Conservation (phyloP, 148 eudicot species). For the Camellia granthamiana region DNA sequence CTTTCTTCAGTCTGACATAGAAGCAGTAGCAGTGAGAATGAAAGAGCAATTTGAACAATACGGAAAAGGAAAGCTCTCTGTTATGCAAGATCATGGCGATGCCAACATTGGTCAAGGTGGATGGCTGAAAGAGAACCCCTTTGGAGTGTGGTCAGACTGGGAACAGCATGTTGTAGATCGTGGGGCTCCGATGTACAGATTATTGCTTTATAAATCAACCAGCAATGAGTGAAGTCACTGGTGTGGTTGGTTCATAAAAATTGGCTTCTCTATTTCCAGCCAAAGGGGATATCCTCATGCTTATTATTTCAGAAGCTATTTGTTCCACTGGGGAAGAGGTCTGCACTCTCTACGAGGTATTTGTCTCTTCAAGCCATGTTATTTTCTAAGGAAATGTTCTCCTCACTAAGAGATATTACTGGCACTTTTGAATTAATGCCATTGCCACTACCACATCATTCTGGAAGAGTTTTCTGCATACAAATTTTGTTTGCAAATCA, state of each 20-base stretch:
- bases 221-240: conserved; percentile 12
- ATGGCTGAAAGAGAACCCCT: conserved; percentile 82
- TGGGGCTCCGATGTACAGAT: conserved; percentile 73
- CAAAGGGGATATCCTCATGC: background rate
- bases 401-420: background rate
- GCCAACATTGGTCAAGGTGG: conserved; percentile 22
- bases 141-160: conserved; percentile 81
- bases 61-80: conserved; percentile 57
- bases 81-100: conserved; percentile 25
- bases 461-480: no score
- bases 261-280: background rate
- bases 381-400: background rate
- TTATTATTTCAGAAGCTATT: conserved; percentile 7
- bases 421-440: background rate
- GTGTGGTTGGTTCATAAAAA: no score
- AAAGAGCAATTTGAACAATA: conserved; percentile 54
- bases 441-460: no score
- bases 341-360: background rate
- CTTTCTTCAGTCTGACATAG: conserved; percentile 84
- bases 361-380: background rate
- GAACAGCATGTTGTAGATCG: conserved; percentile 77
- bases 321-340: background rate
- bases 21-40: conserved; percentile 78
- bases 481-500: no score
- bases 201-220: conserved; percentile 46